phyloP scores from a whole-genome alignment of 495 filamentous ascomycete genomes.

The Penicillium malachiteum region DNA sequence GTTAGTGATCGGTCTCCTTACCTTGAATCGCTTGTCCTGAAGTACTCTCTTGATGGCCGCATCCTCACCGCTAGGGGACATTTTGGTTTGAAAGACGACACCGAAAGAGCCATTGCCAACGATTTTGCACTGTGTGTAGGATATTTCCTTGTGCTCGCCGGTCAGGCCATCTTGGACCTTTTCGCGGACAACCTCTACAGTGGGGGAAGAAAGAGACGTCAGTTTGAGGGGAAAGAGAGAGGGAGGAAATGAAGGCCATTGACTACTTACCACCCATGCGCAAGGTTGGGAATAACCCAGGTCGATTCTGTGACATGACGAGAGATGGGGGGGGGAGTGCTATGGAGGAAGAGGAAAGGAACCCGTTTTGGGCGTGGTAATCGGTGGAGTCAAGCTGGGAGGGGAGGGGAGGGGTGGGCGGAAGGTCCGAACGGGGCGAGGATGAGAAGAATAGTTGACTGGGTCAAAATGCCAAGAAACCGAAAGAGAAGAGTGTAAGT shows the following conservation, averaged over 20 bases:
- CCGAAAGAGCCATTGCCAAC: constrained; percentile 99
- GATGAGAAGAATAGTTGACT: constrained; percentile 21
- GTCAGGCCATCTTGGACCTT: constrained; percentile 98
- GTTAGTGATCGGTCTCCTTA: constrained; percentile 30
- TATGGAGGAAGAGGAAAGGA: constrained; percentile 28
- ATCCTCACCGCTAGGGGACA: constrained; percentile 94
- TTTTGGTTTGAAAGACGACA: constrained; percentile 98
- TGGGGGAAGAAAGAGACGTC: not conserved
- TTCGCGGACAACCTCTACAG: constrained; percentile 90
- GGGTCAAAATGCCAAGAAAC: constrained; percentile 23
- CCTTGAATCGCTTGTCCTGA: constrained; percentile 99
- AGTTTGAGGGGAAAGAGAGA: constrained; percentile 3
- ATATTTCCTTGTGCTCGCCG: constrained; percentile 91
- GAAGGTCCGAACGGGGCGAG: constrained; percentile 29
- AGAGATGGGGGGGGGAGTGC: constrained; percentile 24
- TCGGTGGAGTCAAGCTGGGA: constrained; percentile 26
- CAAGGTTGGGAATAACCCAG: constrained; percentile 71
- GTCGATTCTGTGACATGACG: constrained; percentile 72
- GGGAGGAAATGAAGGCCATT: constrained; percentile 10
- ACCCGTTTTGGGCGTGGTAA: constrained; percentile 29
- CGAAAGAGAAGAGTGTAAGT: constrained; percentile 8
- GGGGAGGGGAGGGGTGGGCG: constrained; percentile 25
- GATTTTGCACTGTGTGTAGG: constrained; percentile 99
- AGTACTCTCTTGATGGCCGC: constrained; percentile 98
- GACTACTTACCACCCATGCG: constrained; percentile 75